Evolutionary conservation across 73 alveolate species (phyloP).

Genomic region (Tetrahymena thermophila): DNA sequence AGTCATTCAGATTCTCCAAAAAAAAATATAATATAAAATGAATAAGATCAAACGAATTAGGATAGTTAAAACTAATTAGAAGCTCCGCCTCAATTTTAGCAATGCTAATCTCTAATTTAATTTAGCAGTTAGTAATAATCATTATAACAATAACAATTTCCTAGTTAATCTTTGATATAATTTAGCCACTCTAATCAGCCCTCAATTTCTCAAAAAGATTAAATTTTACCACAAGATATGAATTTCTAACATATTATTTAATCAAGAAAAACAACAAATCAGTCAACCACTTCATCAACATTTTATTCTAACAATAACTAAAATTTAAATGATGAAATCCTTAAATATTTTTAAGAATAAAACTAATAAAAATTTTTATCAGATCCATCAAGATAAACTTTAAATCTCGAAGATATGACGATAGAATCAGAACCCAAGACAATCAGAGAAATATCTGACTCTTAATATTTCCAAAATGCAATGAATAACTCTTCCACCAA

Average conservation of each 20-base stretch:
- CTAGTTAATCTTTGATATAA: background rate
- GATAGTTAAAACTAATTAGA: background rate
- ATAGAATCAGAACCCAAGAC: background rate
- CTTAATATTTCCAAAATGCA: background rate
- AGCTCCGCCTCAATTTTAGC: background rate
- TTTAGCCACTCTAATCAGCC: background rate
- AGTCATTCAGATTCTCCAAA: background rate
- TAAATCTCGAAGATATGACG: background rate
- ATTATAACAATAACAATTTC: background rate
- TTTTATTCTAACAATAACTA: background rate
- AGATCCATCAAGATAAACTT: background rate
- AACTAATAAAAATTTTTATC: background rate
- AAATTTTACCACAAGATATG: background rate
- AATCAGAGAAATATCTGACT: background rate
- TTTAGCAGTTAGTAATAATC: background rate
- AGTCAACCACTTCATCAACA: background rate
- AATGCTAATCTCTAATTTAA: background rate
- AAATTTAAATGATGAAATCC: background rate
- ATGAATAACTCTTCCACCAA: background rate
- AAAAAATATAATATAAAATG: background rate
- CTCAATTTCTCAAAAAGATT: background rate
- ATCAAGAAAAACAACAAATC: background rate
- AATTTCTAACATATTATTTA: background rate
- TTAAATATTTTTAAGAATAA: background rate
- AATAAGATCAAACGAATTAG: too few species aligned